Evolutionary conservation across 1,284 basidiomycete species (phyloP).

Genomic region (Ceratobasidium sp.): DNA sequence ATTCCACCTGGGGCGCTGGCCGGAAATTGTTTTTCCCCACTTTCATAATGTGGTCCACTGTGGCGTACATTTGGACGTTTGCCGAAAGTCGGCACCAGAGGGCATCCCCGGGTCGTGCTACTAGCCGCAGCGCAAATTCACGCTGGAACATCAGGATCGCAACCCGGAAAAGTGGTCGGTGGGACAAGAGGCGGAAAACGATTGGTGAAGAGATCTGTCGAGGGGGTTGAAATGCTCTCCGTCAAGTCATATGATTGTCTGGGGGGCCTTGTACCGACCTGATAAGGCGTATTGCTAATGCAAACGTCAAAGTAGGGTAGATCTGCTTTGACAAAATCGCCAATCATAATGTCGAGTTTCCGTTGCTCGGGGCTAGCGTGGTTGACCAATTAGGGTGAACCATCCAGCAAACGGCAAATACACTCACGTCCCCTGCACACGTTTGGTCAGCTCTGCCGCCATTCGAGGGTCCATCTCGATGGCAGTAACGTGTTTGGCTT

Average conservation of each 20-base stretch:
- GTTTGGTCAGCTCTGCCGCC: slow-evolving; percentile 97
- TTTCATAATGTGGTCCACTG: slow-evolving; percentile 97
- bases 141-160: slow-evolving; percentile 99
- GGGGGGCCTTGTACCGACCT: slow-evolving; percentile 60
- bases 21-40: slow-evolving; percentile 97
- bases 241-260: neutral
- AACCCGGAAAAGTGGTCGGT: slow-evolving; percentile 92
- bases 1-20: slow-evolving; percentile 96
- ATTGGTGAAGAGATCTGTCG: slow-evolving; percentile 92
- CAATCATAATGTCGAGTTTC: slow-evolving; percentile 94
- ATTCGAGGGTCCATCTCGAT: slow-evolving; percentile 99
- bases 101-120: slow-evolving; percentile 86
- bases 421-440: slow-evolving; percentile 97
- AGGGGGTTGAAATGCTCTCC: neutral
- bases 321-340: slow-evolving; percentile 97
- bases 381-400: neutral
- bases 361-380: slow-evolving; percentile 87
- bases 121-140: slow-evolving; percentile 94
- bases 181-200: slow-evolving; percentile 96
- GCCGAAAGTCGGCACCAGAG: slow-evolving; percentile 96
- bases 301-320: slow-evolving; percentile 99
- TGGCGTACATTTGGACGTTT: slow-evolving; percentile 96
- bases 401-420: slow-evolving; percentile 4
- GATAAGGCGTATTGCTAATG: slow-evolving; percentile 99
- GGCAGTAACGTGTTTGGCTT: slow-evolving; percentile 92